Evolutionary conservation across 1,284 basidiomycete species (phyloP), one percentile per base, ranked within the genome.

Genomic region (Melampsora abietis-canadensis): DNA sequence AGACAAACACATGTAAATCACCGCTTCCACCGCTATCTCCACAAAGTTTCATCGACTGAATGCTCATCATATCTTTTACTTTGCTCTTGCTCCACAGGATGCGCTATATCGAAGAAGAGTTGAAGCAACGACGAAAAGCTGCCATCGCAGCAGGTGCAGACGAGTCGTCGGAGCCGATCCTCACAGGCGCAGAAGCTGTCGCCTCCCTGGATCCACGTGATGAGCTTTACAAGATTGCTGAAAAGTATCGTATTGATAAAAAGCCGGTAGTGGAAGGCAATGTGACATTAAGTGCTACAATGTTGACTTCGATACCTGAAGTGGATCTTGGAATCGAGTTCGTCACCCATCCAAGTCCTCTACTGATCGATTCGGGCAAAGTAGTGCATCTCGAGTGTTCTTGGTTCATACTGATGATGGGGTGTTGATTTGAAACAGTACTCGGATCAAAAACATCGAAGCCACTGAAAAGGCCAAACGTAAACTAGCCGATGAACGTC

Each of bases 251-350:
- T 51, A 78, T 83, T 31, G 80, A 83, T 15, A 81, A 81, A 77
- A 76, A 79, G 68, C 76, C 68, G 4, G 63, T 76, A 15, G 79
- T 94, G 77, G 95, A 96, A 78, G 94, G 94, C 7, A 96, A 88
- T 80, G 92, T 97, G 21, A 92, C 92, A 1, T 92, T 92, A 77
- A 93, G 90, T 79, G 81, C 94, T 80, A 88, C 92, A 4, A 98
- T 98, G 95, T 85, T 98, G 74, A 95, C 92, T 15, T 92, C 92
- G 40, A 82, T 98, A 78, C 94, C 94, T 0, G 95, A 98, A 81
- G 92, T 98, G 4, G 95, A 98, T 82, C 85, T 98, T 5, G 95
- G 95, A 72, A 97, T 98, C 89, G 94, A 98, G 93, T 95, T 79
- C 79, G 91, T 31, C 4, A n/a, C 12, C 17, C 54, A 19, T 37